Evolutionary conservation across 2,329 filamentous ascomycete genomes (phyloP).

Genomic region (Scedosporium dehoogii): DNA sequence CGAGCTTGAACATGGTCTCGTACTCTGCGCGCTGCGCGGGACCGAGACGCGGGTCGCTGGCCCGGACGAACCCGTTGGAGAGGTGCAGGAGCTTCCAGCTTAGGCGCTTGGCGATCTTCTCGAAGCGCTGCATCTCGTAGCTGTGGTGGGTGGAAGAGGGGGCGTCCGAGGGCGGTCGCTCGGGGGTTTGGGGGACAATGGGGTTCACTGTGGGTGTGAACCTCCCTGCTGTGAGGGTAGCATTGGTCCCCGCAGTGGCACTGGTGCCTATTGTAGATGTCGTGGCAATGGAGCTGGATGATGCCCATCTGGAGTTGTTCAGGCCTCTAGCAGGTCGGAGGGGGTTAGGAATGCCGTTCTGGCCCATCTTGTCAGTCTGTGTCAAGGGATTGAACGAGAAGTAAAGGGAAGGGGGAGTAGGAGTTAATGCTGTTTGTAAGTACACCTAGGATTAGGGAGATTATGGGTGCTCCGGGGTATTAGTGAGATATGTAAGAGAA

Average conservation of each 20-base stretch:
- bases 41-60: slow-evolving; percentile 19
- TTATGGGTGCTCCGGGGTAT: background rate
- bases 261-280: background rate
- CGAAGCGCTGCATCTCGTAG: slow-evolving; percentile 10
- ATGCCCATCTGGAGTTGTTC: slow-evolving; percentile 8
- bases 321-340: background rate
- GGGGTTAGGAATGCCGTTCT: background rate
- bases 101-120: slow-evolving; percentile 29
- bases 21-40: slow-evolving; percentile 25
- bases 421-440: background rate
- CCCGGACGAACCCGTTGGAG: slow-evolving; percentile 43
- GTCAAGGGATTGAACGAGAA: background rate
- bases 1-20: slow-evolving; percentile 65
- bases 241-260: background rate
- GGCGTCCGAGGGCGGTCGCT: background rate
- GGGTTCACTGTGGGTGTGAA: slow-evolving; percentile 1
- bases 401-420: background rate
- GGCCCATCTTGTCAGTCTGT: background rate
- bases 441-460: slow-evolving; percentile 3
- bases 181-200: background rate
- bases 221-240: background rate
- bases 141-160: background rate
- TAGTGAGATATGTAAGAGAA: background rate
- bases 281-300: background rate
- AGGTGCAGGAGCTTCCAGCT: slow-evolving; percentile 56